Base-by-base conservation (phyloP, 2,329 filamentous ascomycete genomes). In the Coniochaeta prunicola region DNA sequence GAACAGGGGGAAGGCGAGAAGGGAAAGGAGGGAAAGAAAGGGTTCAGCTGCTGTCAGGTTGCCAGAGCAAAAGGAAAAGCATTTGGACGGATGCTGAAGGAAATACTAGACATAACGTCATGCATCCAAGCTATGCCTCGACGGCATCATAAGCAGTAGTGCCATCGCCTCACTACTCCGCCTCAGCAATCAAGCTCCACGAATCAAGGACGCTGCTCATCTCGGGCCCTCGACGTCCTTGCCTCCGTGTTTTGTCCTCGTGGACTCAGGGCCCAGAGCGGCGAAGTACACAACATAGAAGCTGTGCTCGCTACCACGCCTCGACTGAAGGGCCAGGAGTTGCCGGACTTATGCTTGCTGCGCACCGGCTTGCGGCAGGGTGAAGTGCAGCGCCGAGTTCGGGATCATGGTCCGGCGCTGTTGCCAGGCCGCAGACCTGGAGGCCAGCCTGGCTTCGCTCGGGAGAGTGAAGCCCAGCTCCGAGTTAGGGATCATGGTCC, bases 131-230 rank as follows among this genome's bases (percentile, higher is more conserved):
- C 13, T 34, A 34, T 34, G 31, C 31, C 31, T 34, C 31, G 13
- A 34, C 31, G 13, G 31, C 31, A 34, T 7, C 13, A 13, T 7
- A 8, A 34, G 31, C 31, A 34, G 31, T 34, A 34, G 31, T 34
- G 13, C 70, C 68, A 28, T 73, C 66, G 62, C 84, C n/a, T n/a
- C n/a, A 87, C 61, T 78, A 81, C 67, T 82, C 71, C 4, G 84
- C 78, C 83, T n/a, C 83, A 87, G 1, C 80, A 80, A 64, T 87
- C 82, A 56, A 88, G 70, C 56, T 82, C 70, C 79, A 86, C 65
- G 81, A 83, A 75, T 88, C 88, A 59, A 88, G 75, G 28, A 88
- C 76, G 8, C 80, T 87, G 59, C 83, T 87, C 65, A 88, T 88
- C 1, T 74, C 73, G 1, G 73, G 77, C 76, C 2, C 74, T 77